A percentile compares a stretch with the other conserved stretches of the same genome.
phyloP scores from a whole-genome alignment of 768 basidiomycete species.

The Suillus subaureus region DNA sequence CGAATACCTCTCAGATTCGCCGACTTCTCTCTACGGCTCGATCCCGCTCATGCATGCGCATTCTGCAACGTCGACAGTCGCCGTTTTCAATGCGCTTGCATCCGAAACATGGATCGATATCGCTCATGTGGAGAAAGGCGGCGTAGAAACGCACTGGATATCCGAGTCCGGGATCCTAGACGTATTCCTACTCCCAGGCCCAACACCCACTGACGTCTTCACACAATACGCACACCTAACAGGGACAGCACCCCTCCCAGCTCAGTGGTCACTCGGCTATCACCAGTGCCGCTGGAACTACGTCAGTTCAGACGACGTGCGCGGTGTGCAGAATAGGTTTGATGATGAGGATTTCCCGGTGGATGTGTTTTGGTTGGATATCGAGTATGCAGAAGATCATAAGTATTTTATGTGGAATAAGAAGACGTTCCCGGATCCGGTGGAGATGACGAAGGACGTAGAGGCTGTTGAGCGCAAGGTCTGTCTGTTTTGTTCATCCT shows the following conservation, averaged over 20 bases:
- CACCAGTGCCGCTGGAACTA: slow-evolving; percentile 99
- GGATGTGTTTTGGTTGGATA: slow-evolving; percentile 97
- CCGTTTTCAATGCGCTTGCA: slow-evolving; percentile 81
- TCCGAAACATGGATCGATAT: slow-evolving; percentile 98
- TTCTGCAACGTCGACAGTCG: slow-evolving; percentile 83
- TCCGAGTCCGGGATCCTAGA: slow-evolving; percentile 97
- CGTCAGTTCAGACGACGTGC: slow-evolving; percentile 84
- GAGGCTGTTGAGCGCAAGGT: slow-evolving; percentile 87
- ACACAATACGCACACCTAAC: slow-evolving; percentile 84
- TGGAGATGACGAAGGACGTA: slow-evolving; percentile 90
- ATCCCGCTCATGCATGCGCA: slow-evolving; percentile 96
- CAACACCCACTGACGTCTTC: slow-evolving; percentile 80
- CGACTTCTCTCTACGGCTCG: slow-evolving; percentile 86
- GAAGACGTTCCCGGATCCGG: slow-evolving; percentile 91
- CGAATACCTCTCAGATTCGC: slow-evolving; percentile 84
- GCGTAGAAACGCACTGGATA: slow-evolving; percentile 91
- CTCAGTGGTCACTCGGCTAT: slow-evolving; percentile 89
- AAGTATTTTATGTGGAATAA: slow-evolving; percentile 98
- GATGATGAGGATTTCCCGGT: slow-evolving; percentile 95
- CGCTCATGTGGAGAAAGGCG: slow-evolving; percentile 50
- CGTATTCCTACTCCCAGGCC: slow-evolving; percentile 91
- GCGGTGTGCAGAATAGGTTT: slow-evolving; percentile 82
- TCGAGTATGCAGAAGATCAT: slow-evolving; percentile 92
- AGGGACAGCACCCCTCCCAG: slow-evolving; percentile 85
- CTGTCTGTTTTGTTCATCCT: neutral